Base-by-base conservation (phyloP, 768 basidiomycete species). In the Tricholoma furcatifolium region DNA sequence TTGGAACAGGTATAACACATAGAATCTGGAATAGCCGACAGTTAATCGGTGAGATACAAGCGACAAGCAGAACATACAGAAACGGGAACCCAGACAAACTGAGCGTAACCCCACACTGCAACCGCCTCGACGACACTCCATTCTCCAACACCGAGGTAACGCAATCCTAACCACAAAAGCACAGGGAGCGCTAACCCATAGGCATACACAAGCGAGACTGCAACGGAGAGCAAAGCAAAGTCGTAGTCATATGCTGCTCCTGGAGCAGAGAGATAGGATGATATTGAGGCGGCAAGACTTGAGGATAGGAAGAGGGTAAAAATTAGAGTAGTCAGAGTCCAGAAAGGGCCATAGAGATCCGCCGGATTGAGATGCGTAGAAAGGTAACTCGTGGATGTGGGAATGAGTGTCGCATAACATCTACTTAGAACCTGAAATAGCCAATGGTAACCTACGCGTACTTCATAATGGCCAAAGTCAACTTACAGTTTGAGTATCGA, bases 251-350 rank as follows among this genome's bases (percentile, higher is more conserved):
- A 84, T 32, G 75, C 75, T 18, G 71, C 61, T 2, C 68, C 74
- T 3, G 79, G 71, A 21, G 79, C 71, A 24, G 91, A 88, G 36
- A 98, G 81, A 70, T 93, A 98, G n/a, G 84, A 80, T 2, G 88
- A 76, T 59, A 98, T 87, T 43, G 92, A 92, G 14, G 91, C 85
- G 7, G 88, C 91, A 35, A 98, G 85, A 31, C 91, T 93, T 1
- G 96, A 97, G 21, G 90, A 95, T 53, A 97, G 83, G 75, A 95
- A 98, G 54, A 98, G 84, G 0, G 87, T 79, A 65, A 98, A 92
- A 40, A 97, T 88, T 56, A 99, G 83, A 1, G 96, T 98, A 1
- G 94, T 96, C 34, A 97, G 80, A 0, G 95, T 93, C 96, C 96
- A 99, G 75, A 99, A 98, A 1, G 96, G 94, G 0, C 95, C 95